These are phyloP conservation scores for Diphasiastrum complanatum DNA, from an alignment of 83 land plant genomes.

Conservation along the genomic window DNA sequence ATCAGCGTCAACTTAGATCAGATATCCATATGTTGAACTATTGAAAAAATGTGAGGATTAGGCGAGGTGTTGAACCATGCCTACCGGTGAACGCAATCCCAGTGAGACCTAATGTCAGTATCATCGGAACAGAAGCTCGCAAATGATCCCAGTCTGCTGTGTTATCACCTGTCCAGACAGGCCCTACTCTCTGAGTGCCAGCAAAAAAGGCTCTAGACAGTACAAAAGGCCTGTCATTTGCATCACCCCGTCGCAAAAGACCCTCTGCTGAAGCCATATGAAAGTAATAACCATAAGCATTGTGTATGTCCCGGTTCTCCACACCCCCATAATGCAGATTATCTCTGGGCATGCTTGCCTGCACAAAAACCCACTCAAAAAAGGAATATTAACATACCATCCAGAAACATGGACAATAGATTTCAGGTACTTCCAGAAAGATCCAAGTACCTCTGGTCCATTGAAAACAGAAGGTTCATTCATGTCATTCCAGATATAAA, in stretches of 20 bases:
- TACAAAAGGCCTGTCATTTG: constrained; percentile 92
- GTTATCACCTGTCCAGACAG: constrained; percentile 98
- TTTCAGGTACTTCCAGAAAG: too few relatives aligned
- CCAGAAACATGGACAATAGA: too few relatives aligned
- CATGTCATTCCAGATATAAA: constrained; percentile 99
- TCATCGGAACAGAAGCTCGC: constrained; percentile 87
- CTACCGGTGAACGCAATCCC: constrained; percentile 84
- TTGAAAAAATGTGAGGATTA: neutral
- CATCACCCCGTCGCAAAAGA: constrained; percentile 61
- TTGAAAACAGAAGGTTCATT: constrained; percentile 98
- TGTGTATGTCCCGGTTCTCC: constrained; percentile 88
- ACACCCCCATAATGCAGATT: constrained; percentile 66
- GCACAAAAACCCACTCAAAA: constrained; percentile 4
- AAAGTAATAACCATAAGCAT: constrained; percentile 92
- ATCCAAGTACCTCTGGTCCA: constrained; percentile 87
- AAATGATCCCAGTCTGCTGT: constrained; percentile 96
- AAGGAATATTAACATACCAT: too few relatives aligned
- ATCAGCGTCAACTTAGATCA: too few relatives aligned
- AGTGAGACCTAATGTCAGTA: constrained; percentile 82
- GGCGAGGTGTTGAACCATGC: neutral
- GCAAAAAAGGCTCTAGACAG: constrained; percentile 89
- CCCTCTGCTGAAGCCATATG: constrained; percentile 92
- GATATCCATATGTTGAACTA: too few relatives aligned
- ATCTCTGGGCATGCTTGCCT: constrained; percentile 95
- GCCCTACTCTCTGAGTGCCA: constrained; percentile 87